These are phyloP conservation scores for Prunus mira DNA, from an alignment of 306 rosid species.

Conservation along the genomic window DNA sequence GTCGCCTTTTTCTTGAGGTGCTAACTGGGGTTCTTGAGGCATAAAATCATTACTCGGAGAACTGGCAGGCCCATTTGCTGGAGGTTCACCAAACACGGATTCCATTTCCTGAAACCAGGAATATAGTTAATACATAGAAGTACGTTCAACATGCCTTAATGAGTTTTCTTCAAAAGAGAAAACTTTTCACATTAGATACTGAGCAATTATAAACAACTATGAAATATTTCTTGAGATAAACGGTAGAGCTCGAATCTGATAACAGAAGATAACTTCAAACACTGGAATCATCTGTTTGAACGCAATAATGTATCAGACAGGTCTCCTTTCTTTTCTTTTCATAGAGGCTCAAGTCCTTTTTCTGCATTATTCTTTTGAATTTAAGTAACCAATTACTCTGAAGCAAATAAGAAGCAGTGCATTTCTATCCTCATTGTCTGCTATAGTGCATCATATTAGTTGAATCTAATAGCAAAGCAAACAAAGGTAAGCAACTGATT, in stretches of 20 bases:
- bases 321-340: neutral
- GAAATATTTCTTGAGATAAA: neutral
- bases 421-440: neutral
- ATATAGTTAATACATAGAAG: neutral
- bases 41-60: constrained; percentile 29
- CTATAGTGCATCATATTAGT: neutral
- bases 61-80: constrained; percentile 40
- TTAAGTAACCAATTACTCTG: too few relatives aligned
- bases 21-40: constrained; percentile 26
- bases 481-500: neutral
- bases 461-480: neutral
- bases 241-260: neutral
- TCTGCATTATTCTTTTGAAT: too few relatives aligned
- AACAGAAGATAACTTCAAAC: neutral
- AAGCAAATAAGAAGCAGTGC: neutral
- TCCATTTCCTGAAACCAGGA: constrained; percentile 72
- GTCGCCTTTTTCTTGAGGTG: constrained; percentile 27
- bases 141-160: neutral
- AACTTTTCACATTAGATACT: neutral
- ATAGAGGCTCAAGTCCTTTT: too few relatives aligned
- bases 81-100: constrained; percentile 64
- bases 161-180: neutral
- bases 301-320: neutral
- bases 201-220: neutral
- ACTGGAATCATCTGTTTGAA: neutral